Base-by-base conservation (phyloP, 1,284 basidiomycete genomes). In the Hemileia vastatrix region DNA sequence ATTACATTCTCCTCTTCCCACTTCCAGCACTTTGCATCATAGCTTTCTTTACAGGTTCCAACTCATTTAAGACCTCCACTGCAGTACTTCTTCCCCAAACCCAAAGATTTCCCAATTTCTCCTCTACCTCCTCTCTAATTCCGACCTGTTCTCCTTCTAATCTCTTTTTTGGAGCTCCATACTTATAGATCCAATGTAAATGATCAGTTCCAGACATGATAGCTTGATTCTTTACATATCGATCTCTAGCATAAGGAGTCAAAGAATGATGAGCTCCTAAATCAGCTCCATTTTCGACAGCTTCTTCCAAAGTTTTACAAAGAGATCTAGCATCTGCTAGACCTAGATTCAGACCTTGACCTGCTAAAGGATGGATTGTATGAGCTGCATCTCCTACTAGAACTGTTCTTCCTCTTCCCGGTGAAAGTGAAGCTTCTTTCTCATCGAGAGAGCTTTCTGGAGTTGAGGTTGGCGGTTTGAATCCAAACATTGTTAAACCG, bases 301-400 rank as follows among this genome's bases (percentile, higher is more conserved):
- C 72, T 11, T 54, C 47, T 2, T 49, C 48, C 13, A 75, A 49
- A 6, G 70, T 65, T 8, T 45, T 13, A 8, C 58, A 54, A 6
- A 75, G 66, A 8, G 69, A n/a, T n/a, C n/a, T n/a, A n/a, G n/a
- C 90, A 73, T 98, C 94, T 1, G 82, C 87, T 15, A 98, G 78
- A 19, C 94, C 94, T 70, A 94, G 80, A 75, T 99, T 98, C 48
- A 98, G 79, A 0, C 94, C 94, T 73, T 98, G 94, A 1, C 94
- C 94, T 0, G 93, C 94, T 13, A 98, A 83, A 0, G 95, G 94
- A 72, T 98, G 94, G 4, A 91, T 82, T 0, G 90, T 90, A 72
- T 97, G 95, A 13, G 92, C 94, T 1, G 94, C 93, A 76, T 98
- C 94, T 5, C 94, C 95, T 1, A 98, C 83, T 2, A 98, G 83